A percentile compares a stretch with the other conserved stretches of the same genome.
Conservation (phyloP, 495 filamentous ascomycete genomes). For the Hypoxylon subgilvum region DNA sequence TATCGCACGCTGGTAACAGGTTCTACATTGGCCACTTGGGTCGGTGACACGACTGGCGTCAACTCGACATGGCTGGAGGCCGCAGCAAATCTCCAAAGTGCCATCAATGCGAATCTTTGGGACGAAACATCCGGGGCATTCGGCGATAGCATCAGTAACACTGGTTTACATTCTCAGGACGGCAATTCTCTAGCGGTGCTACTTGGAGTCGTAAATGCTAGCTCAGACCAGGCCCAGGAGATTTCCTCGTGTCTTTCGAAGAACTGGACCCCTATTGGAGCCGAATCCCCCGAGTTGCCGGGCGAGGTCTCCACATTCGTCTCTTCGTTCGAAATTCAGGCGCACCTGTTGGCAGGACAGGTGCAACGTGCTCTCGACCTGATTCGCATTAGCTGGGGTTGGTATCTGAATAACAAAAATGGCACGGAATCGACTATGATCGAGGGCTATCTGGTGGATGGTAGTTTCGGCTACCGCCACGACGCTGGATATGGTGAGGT, state of each 20-base stretch:
- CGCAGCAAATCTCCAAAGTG: constrained; percentile 47
- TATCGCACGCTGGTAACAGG: constrained; percentile 61
- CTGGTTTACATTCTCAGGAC: constrained; percentile 56
- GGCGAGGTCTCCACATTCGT: constrained; percentile 70
- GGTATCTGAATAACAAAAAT: constrained; percentile 66
- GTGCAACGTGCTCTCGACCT: constrained; percentile 62
- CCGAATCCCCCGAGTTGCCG: constrained; percentile 62
- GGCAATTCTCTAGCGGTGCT: constrained; percentile 58
- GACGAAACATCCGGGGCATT: constrained; percentile 60
- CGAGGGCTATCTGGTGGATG: constrained; percentile 65
- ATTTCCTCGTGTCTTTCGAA: constrained; percentile 56
- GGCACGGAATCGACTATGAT: constrained; percentile 69
- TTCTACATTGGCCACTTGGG: constrained; percentile 58
- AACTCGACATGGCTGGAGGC: constrained; percentile 51
- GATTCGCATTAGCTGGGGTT: constrained; percentile 66
- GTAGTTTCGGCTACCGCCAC: constrained; percentile 64
- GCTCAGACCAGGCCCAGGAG: constrained; percentile 31
- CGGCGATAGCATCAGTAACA: constrained; percentile 56
- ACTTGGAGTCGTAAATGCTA: constrained; percentile 45
- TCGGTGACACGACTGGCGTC: constrained; percentile 50
- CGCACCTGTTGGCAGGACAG: constrained; percentile 61
- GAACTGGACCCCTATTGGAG: constrained; percentile 66
- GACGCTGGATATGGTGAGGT: constrained; percentile 57
- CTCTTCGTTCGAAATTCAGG: constrained; percentile 68
- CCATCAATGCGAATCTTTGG: constrained; percentile 58